Evolutionary conservation across 2,329 filamentous ascomycete genomes (phyloP), one percentile per base, ranked within the genome.

Genomic region (Pezicula radicicola): DNA sequence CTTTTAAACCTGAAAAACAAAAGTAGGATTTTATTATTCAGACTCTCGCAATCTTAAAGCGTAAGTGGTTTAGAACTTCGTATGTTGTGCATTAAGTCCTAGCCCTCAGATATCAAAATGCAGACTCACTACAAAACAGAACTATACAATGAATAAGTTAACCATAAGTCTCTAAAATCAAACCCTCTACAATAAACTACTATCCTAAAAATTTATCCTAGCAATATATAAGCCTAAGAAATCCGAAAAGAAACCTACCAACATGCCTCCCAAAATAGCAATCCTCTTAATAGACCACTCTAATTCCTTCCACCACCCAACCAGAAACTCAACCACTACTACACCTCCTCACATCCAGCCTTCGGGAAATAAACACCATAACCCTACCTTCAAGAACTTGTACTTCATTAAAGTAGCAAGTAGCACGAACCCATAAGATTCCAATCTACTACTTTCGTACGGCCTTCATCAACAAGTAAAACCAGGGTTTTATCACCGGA

Each of bases 391-490:
- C 54, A 68, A 1, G 54, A 60, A 21, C n/a, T n/a, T n/a, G n/a
- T 52, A 59, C 6, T 49, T 68, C 4, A 56, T 68, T 12, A 35
- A 46, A 5, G 56, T 54, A 2, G 66, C 65, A 2, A 56, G n/a
- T n/a, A n/a, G n/a, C n/a, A n/a, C n/a, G 61, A 21, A 46, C 46
- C 1, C 49, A 53, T 16, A 58, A 58, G 6, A 66, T 70, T 15
- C 65, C 68, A 0, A 62, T 70, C 51, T 70, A 61, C 53, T 21
- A 21, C 5, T 21, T 21, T 21, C 21, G 5, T 70, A 70, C 36
- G 63, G 62, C n/a, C 55, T 70, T 12, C 68, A 70, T 45, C 66
- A 70, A 51, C 61, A 60, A 40, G 56, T 43, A 15, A 54, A 57
- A 18, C 48, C 54, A 1, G 59, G 59, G 12, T 62, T 59, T 27